Conservation (phyloP, 129 eudicot species). For the Saposhnikovia divaricata region DNA sequence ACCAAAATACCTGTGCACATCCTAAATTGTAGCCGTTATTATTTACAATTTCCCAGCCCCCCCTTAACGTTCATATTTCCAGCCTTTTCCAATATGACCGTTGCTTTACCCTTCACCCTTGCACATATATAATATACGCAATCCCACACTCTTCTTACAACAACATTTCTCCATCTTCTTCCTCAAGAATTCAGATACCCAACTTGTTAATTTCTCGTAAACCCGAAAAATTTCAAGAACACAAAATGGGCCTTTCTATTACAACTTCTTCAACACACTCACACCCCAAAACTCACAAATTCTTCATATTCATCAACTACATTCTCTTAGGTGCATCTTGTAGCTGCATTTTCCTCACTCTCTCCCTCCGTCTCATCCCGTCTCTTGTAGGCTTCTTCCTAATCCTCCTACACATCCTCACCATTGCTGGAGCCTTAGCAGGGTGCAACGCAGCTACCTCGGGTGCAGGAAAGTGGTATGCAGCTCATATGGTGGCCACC, state of each 20-base stretch:
- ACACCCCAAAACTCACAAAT: constrained; percentile 59
- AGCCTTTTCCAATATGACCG: neutral
- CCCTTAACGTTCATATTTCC: constrained; percentile 5
- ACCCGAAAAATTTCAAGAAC: neutral
- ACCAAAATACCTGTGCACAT: neutral
- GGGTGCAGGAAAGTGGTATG: constrained; percentile 46
- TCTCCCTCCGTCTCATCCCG: constrained; percentile 85
- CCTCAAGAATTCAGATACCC: neutral
- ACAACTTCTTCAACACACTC: constrained; percentile 20
- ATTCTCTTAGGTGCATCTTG: constrained; percentile 77
- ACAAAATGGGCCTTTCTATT: constrained; percentile 24
- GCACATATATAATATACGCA: neutral
- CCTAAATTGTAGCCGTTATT: neutral
- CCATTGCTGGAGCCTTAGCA: constrained; percentile 36
- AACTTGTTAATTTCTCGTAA: neutral
- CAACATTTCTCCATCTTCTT: neutral
- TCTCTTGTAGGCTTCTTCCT: constrained; percentile 38
- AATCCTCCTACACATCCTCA: constrained; percentile 48
- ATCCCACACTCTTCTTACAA: neutral
- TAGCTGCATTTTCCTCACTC: constrained; percentile 81
- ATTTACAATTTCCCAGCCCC: neutral
- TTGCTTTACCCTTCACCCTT: neutral
- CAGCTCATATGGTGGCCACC: constrained; percentile 62
- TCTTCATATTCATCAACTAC: constrained; percentile 72
- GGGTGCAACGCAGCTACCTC: constrained; percentile 27